Percentiles rank a stretch among this genome's conserved stretches.
Conservation (phyloP, 73 alveolate genomes). For the Effrenium voratum region DNA sequence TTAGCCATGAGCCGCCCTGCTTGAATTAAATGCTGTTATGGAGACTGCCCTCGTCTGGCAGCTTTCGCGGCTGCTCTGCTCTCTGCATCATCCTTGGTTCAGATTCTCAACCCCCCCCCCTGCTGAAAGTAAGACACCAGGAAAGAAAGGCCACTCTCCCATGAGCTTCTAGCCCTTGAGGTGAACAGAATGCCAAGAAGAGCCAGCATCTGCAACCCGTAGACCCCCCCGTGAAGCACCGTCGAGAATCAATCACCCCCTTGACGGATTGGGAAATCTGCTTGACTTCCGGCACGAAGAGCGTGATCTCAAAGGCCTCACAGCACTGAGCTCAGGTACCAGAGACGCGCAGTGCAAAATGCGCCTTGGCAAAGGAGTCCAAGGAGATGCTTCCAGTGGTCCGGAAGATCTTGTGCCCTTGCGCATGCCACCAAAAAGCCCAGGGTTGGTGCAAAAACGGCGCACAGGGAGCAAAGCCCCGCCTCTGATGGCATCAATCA, state of each 20-base stretch:
- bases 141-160: neutral
- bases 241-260: slow-evolving; percentile 35
- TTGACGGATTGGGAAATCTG: slow-evolving; percentile 51
- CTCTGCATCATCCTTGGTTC: slow-evolving; percentile 62
- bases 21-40: neutral
- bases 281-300: slow-evolving; percentile 63
- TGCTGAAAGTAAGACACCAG: no score
- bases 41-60: slow-evolving; percentile 45
- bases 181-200: neutral
- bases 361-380: slow-evolving; percentile 74
- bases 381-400: slow-evolving; percentile 1
- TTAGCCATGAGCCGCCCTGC: neutral
- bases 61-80: slow-evolving; percentile 70
- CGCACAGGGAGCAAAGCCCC: neutral
- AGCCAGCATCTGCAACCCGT: neutral
- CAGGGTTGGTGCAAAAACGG: neutral
- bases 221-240: no score
- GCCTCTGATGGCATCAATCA: slow-evolving; percentile 72
- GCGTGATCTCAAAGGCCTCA: slow-evolving; percentile 74
- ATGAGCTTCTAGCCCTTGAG: neutral
- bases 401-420: slow-evolving; percentile 58
- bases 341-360: neutral
- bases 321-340: neutral
- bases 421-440: neutral
- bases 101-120: no score